Evolutionary conservation across 345 rosid genomes (phyloP).

Genomic region (Hypericum perforatum): DNA sequence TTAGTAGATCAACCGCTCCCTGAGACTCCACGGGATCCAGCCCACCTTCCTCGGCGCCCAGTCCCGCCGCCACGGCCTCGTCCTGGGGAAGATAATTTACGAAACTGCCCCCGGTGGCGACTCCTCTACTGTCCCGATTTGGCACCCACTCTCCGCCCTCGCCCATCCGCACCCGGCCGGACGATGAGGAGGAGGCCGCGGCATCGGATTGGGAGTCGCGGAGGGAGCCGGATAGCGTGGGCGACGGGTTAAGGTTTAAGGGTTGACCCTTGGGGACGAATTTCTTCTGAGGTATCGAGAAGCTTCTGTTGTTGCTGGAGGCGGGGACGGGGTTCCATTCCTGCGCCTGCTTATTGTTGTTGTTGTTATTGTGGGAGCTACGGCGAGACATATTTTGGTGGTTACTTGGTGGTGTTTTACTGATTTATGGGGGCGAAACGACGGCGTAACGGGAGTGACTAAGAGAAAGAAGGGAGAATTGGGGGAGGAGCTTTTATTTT

Average conservation of each 20-base stretch:
- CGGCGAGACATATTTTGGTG: slow-evolving; percentile 43
- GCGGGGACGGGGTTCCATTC: neutral
- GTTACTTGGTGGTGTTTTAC: neutral
- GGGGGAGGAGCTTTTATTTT: no score
- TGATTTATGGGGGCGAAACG: neutral
- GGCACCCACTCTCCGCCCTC: slow-evolving; percentile 38
- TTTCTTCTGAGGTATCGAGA: slow-evolving; percentile 31
- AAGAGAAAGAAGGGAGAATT: neutral
- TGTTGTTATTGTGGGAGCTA: slow-evolving; percentile 20
- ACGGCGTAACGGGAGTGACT: neutral
- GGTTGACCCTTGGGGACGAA: slow-evolving; percentile 41
- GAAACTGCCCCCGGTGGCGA: slow-evolving; percentile 34
- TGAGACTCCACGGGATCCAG: slow-evolving; percentile 89
- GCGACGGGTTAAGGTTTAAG: slow-evolving; percentile 19
- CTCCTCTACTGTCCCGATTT: slow-evolving; percentile 11
- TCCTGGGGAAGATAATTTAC: slow-evolving; percentile 89
- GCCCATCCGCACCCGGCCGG: slow-evolving; percentile 32
- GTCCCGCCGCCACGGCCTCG: slow-evolving; percentile 84
- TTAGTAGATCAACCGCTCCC: slow-evolving; percentile 85
- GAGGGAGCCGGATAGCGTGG: slow-evolving; percentile 28
- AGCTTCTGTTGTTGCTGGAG: slow-evolving; percentile 22
- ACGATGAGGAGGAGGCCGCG: slow-evolving; percentile 10
- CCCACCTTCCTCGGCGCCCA: slow-evolving; percentile 69
- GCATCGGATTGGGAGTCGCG: slow-evolving; percentile 38
- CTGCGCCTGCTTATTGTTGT: neutral